phyloP scores from a whole-genome alignment of 2,329 filamentous ascomycete genomes.

The Sporothrix pseudoabietina region DNA sequence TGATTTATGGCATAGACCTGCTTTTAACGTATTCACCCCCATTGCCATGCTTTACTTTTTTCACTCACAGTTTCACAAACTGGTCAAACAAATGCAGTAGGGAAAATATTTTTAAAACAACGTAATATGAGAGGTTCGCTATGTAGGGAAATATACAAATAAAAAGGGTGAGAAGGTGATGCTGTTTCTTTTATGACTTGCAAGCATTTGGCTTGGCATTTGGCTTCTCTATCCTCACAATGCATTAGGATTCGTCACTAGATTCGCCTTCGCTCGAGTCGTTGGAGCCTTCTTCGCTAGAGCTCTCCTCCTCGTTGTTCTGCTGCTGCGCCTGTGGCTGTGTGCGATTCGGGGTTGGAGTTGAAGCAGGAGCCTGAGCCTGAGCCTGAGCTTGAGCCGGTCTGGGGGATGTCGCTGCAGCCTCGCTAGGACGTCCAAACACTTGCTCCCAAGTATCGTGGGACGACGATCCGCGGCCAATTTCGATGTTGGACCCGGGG shows the following conservation, averaged over 20 bases:
- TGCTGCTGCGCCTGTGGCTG: background rate
- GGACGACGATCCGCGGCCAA: too few relatives aligned
- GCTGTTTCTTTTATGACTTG: background rate
- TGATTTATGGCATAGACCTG: constrained; percentile 3
- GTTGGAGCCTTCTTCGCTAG: background rate
- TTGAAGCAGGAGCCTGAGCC: constrained; percentile 33
- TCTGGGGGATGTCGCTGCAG: too few relatives aligned
- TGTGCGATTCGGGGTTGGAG: background rate
- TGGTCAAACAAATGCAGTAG: background rate
- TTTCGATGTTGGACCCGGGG: too few relatives aligned
- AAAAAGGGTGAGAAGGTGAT: background rate
- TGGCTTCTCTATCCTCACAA: background rate
- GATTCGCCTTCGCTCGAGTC: constrained; percentile 4
- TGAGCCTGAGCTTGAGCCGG: background rate
- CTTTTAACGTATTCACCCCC: background rate
- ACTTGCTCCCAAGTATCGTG: too few relatives aligned
- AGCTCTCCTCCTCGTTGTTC: background rate
- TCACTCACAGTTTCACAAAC: background rate
- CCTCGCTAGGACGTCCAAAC: too few relatives aligned
- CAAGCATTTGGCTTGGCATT: too few relatives aligned
- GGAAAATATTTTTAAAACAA: background rate
- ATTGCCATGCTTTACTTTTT: background rate
- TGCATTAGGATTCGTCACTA: background rate
- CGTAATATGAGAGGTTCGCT: background rate
- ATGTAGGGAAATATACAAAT: background rate